Conservation (phyloP, 768 basidiomycete genomes). For the Auricularia sp. region DNA sequence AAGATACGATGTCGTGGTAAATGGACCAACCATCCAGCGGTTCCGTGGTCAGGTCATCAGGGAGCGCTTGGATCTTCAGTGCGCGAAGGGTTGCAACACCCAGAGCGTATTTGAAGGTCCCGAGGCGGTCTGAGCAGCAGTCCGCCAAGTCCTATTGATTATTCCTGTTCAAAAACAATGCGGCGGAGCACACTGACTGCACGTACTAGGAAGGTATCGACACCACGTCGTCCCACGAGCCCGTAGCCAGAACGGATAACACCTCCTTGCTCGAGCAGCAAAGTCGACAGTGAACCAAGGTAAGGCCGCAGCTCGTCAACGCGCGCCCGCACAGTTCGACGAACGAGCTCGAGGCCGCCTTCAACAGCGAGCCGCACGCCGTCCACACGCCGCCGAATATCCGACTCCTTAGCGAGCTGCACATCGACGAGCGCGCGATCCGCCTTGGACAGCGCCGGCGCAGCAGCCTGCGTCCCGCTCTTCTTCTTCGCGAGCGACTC, state of each 20-base stretch:
- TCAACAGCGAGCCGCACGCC: slow-evolving; percentile 42
- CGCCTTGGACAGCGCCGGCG: slow-evolving; percentile 58
- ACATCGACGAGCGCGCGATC: slow-evolving; percentile 75
- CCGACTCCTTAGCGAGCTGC: slow-evolving; percentile 73
- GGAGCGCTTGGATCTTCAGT: slow-evolving; percentile 52
- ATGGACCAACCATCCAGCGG: slow-evolving; percentile 44
- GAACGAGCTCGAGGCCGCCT: slow-evolving; percentile 62
- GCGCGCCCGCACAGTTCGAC: slow-evolving; percentile 42
- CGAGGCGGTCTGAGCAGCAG: slow-evolving; percentile 67
- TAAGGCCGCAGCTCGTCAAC: slow-evolving; percentile 45
- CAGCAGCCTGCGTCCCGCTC: slow-evolving; percentile 24
- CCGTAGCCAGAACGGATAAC: slow-evolving; percentile 48
- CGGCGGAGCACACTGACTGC: background rate
- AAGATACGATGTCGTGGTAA: background rate
- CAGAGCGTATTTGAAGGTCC: slow-evolving; percentile 56
- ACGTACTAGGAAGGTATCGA: slow-evolving; percentile 72
- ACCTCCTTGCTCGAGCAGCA: slow-evolving; percentile 46
- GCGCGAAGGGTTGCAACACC: slow-evolving; percentile 78
- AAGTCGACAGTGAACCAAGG: slow-evolving; percentile 44
- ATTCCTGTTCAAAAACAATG: background rate
- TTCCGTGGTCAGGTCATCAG: slow-evolving; percentile 64
- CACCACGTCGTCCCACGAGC: slow-evolving; percentile 53
- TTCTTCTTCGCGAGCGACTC: slow-evolving; percentile 78
- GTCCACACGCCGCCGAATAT: slow-evolving; percentile 50
- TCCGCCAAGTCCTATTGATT: slow-evolving; percentile 48